phyloP scores from a whole-genome alignment of 225 moss, liverwort and hornwort species.

The Polytrichum formosum region DNA sequence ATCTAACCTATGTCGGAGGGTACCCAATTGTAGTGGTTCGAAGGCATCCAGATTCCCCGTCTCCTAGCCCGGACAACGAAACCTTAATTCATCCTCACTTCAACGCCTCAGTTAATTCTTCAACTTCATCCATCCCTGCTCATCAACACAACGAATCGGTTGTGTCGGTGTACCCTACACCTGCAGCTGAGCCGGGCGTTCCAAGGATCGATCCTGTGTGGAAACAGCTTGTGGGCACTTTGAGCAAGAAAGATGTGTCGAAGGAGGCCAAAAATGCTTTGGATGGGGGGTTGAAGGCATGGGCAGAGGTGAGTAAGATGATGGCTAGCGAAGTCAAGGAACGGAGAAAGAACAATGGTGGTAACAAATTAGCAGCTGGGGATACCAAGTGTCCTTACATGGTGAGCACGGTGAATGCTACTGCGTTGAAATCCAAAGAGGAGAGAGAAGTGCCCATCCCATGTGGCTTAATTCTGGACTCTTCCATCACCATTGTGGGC shows the following conservation, averaged over 20 bases:
- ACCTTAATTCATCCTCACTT: neutral
- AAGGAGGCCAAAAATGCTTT: slow-evolving; percentile 35
- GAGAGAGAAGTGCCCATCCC: slow-evolving; percentile 43
- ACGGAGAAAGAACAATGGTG: slow-evolving; percentile 17
- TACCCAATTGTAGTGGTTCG: neutral
- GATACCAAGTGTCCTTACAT: slow-evolving; percentile 42
- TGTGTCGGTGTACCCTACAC: slow-evolving; percentile 16
- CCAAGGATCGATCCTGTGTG: slow-evolving; percentile 46
- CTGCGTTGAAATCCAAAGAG: slow-evolving; percentile 23
- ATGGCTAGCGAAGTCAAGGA: slow-evolving; percentile 23
- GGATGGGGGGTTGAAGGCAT: slow-evolving; percentile 32
- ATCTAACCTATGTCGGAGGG: neutral
- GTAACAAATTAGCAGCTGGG: slow-evolving; percentile 5
- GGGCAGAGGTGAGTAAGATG: slow-evolving; percentile 30
- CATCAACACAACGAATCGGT: slow-evolving; percentile 1
- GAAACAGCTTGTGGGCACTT: slow-evolving; percentile 25
- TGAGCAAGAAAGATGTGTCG: slow-evolving; percentile 18
- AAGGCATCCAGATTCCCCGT: slow-evolving; percentile 8
- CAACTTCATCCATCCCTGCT: neutral
- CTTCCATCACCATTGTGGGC: slow-evolving; percentile 54
- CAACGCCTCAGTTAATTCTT: slow-evolving; percentile 3
- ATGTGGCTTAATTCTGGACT: slow-evolving; percentile 51
- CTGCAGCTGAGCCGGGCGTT: slow-evolving; percentile 1
- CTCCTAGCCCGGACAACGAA: slow-evolving; percentile 8
- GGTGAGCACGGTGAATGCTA: slow-evolving; percentile 44